Base-by-base conservation (phyloP, 768 basidiomycete genomes). In the Paxillus involutus region DNA sequence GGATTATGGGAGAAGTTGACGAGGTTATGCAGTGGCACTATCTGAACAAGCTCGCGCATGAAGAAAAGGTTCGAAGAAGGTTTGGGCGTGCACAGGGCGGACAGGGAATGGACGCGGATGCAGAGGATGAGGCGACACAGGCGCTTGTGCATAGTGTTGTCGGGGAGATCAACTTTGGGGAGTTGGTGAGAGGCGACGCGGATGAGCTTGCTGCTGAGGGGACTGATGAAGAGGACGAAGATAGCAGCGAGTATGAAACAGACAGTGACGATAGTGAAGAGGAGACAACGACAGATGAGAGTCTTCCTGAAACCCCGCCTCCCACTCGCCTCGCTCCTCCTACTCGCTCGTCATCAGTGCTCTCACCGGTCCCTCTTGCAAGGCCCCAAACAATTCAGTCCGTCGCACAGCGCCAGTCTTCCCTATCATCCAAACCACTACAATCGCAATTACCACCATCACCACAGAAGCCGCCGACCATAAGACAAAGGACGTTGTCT, bases 21-120 rank as follows among this genome's bases (percentile, higher is more conserved):
- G 81, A 82, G 53, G 83, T 98, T 48, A 89, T 94, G 13, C 75
- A 86, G 44, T 95, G 98, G 67, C 96, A 99, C 71, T 97, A 98
- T 74, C 86, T 89, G 67, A 81, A 95, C 55, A 99, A 99, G 75
- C 77, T 98, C 26, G 79, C 91, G 10, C 89, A 97, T 65, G 97
- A 99, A 72, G 88, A 87, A 64, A 95, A 91, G 73, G 77, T 98
- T 44, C 81, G 93, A n/a, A 79, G 88, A 44, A 80, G 94, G 37
- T 94, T 99, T 69, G 83, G 84, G 41, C 81, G 82, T 51, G 79
- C 76, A 17, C 79, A 80, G 55, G 72, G 69, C 21, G 71, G 71
- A n/a, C 79, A 80, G 55, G 72, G 72, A 51, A 39, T n/a, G 42
- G 84, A 82, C 43, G 82, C 80, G 1, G 84, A 86, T 56, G 84